Conservation (phyloP, 306 rosid genomes). For the Trichosanthes cucumerina region DNA sequence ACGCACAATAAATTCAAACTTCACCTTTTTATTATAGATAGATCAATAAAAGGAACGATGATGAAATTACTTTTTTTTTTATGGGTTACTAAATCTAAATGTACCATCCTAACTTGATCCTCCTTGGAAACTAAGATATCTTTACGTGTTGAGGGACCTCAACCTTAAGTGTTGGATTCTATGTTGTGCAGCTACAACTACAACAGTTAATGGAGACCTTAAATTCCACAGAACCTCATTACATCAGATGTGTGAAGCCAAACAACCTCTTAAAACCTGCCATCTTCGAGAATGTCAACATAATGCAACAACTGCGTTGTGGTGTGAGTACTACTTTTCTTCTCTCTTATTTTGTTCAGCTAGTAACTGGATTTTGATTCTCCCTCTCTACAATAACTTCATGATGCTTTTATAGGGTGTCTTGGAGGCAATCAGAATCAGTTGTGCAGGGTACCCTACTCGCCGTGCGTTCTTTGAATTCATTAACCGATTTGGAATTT, state of each 20-base stretch:
- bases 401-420: conserved; percentile 68
- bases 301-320: conserved; percentile 99
- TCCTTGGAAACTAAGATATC: background rate
- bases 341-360: conserved; percentile 16
- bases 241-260: conserved; percentile 97
- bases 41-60: background rate
- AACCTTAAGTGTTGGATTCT: conserved; percentile 9
- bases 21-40: background rate
- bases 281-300: conserved; percentile 80
- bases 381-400: conserved; percentile 7
- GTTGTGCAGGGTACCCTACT: conserved; percentile 99
- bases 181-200: conserved; percentile 78
- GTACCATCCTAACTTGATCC: background rate
- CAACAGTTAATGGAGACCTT: conserved; percentile 84
- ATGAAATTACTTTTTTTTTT: background rate
- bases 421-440: conserved; percentile 96
- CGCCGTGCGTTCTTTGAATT: conserved; percentile 87
- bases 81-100: background rate
- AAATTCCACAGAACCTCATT: conserved; percentile 93
- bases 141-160: background rate
- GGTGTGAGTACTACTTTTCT: conserved; percentile 66
- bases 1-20: background rate
- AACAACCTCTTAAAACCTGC: conserved; percentile 96
- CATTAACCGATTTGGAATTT: conserved; percentile 68
- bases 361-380: conserved; percentile 10